phyloP scores from a whole-genome alignment of 2,329 filamentous ascomycete genomes.

The Fusarium torreyae region DNA sequence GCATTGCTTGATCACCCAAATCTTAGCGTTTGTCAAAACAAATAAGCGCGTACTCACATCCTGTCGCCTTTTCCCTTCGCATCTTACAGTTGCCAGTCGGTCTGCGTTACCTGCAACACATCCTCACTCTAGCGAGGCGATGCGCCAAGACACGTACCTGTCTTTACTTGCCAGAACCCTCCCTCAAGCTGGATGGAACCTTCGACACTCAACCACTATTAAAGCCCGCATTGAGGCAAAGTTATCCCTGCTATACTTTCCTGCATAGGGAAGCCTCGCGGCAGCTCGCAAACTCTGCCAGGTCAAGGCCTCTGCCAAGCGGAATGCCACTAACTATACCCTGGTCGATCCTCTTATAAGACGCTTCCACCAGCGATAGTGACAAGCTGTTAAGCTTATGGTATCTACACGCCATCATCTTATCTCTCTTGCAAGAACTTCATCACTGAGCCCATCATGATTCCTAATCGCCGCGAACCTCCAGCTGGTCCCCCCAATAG shows the following conservation, averaged over 20 bases:
- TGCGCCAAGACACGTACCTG: slow-evolving; percentile 15
- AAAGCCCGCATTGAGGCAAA: slow-evolving; percentile 5
- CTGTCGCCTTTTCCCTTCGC: neutral
- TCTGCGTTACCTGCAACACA: neutral
- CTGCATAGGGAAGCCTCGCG: neutral
- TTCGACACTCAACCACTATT: slow-evolving; percentile 9
- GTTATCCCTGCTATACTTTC: neutral
- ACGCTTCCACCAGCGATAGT: neutral
- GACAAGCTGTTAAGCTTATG: neutral
- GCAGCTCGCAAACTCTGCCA: neutral
- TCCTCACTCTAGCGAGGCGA: slow-evolving; percentile 7
- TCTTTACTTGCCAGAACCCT: slow-evolving; percentile 23
- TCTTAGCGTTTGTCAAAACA: slow-evolving; percentile 17
- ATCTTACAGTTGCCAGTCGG: neutral
- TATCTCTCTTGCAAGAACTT: neutral
- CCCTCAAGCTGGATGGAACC: slow-evolving; percentile 30
- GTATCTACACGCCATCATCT: neutral
- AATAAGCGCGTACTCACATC: neutral
- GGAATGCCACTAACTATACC: slow-evolving; percentile 24
- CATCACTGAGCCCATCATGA: slow-evolving; percentile 13
- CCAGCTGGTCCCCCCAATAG: slow-evolving; percentile 7
- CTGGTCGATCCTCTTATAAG: slow-evolving; percentile 24
- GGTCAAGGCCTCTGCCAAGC: neutral
- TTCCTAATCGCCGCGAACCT: slow-evolving; percentile 22
- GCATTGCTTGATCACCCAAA: slow-evolving; percentile 21